phyloP scores from a whole-genome alignment of 306 rosid genomes.

The Castanea sativa region DNA sequence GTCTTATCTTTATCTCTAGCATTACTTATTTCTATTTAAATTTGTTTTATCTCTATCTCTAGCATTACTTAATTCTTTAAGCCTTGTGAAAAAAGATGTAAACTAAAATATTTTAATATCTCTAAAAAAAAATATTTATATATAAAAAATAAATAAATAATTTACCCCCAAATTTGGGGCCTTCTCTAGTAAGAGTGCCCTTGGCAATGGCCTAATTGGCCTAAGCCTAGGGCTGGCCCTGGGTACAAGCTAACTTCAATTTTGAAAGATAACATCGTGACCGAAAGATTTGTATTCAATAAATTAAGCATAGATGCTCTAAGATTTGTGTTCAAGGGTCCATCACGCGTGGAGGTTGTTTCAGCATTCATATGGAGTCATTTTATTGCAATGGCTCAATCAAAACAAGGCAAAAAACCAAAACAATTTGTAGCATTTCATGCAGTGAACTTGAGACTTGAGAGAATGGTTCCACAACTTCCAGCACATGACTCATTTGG shows the following conservation, averaged over 20 bases:
- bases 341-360: neutral
- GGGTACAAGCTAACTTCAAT: neutral
- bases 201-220: too few relatives aligned
- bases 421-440: constrained; percentile 2
- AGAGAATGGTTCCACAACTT: constrained; percentile 1
- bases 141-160: too few relatives aligned
- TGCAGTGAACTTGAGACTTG: constrained; percentile 8
- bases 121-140: too few relatives aligned
- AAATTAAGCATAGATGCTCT: neutral
- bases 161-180: too few relatives aligned
- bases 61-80: too few relatives aligned
- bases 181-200: too few relatives aligned
- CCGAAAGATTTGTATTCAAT: neutral
- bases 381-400: neutral
- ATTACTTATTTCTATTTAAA: too few relatives aligned
- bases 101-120: too few relatives aligned
- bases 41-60: too few relatives aligned
- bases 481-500: neutral
- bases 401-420: neutral
- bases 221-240: too few relatives aligned
- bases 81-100: too few relatives aligned
- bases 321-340: neutral
- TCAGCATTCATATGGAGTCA: constrained; percentile 14
- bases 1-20: too few relatives aligned
- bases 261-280: neutral